Percentiles rank a stretch among this genome's conserved stretches.
phyloP scores from a whole-genome alignment of 2,329 filamentous ascomycete species.

The Colletotrichum musae region DNA sequence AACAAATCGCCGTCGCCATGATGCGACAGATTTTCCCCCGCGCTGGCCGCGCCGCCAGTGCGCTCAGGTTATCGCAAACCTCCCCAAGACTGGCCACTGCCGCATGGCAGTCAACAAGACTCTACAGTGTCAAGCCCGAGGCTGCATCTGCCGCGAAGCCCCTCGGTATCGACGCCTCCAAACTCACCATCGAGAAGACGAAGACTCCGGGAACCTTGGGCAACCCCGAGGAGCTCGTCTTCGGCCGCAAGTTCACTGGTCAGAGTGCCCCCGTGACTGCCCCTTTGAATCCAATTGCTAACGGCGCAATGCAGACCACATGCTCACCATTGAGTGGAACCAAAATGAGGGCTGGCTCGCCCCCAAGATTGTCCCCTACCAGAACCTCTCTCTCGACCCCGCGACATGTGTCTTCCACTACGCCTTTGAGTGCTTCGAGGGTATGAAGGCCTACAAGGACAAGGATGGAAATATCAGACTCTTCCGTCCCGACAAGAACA shows the following conservation, averaged over 20 bases:
- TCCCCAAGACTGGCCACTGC: slow-evolving; percentile 50
- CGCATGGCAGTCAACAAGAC: slow-evolving; percentile 54
- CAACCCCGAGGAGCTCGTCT: slow-evolving; percentile 86
- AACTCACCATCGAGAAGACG: slow-evolving; percentile 82
- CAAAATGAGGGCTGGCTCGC: slow-evolving; percentile 85
- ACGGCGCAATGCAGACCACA: slow-evolving; percentile 79
- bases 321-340: slow-evolving; percentile 96
- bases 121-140: slow-evolving; percentile 68
- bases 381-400: slow-evolving; percentile 96
- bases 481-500: slow-evolving; percentile 97
- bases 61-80: slow-evolving; percentile 42
- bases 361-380: slow-evolving; percentile 91
- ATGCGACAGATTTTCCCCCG: slow-evolving; percentile 61
- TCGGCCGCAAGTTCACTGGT: slow-evolving; percentile 94
- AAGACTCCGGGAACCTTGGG: slow-evolving; percentile 80
- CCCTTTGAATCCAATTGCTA: neutral
- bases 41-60: slow-evolving; percentile 53
- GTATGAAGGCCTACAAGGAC: slow-evolving; percentile 99
- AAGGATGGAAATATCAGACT: slow-evolving; percentile 82
- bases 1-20: slow-evolving; percentile 51
- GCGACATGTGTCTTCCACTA: slow-evolving; percentile 99
- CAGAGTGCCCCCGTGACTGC: neutral
- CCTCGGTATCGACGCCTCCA: slow-evolving; percentile 81
- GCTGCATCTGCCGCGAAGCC: slow-evolving; percentile 67
- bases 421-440: slow-evolving; percentile 97